A percentile compares a stretch with the other conserved stretches of the same genome.
Conservation (phyloP, 2,329 filamentous ascomycete genomes). For the Mycocentrospora acerina region DNA sequence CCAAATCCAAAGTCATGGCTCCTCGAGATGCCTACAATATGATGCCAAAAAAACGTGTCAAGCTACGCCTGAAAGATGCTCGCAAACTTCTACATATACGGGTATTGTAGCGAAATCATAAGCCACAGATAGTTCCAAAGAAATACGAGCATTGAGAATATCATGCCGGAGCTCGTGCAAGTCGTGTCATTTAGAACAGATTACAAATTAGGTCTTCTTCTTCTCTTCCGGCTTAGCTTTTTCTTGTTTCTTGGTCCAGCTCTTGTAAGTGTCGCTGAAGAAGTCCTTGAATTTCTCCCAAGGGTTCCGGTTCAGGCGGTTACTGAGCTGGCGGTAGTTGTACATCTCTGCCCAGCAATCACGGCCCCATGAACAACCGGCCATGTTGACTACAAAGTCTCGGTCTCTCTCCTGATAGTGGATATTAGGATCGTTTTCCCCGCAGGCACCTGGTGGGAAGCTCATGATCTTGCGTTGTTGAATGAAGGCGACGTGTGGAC, state of each 20-base stretch:
- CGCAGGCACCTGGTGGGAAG: slow-evolving; percentile 88
- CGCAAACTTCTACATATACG: slow-evolving; percentile 9
- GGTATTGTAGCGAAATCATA: slow-evolving; percentile 14
- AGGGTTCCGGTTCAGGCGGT: slow-evolving; percentile 77
- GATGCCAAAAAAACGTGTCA: neutral
- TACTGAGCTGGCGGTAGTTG: slow-evolving; percentile 87
- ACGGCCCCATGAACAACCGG: slow-evolving; percentile 92
- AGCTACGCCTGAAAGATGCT: slow-evolving; percentile 9
- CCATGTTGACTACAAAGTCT: slow-evolving; percentile 98
- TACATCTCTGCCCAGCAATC: slow-evolving; percentile 99
- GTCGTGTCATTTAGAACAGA: neutral
- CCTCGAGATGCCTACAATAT: neutral
- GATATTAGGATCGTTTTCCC: slow-evolving; percentile 72
- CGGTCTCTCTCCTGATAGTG: slow-evolving; percentile 85
- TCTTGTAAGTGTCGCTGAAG: slow-evolving; percentile 43
- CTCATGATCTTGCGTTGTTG: slow-evolving; percentile 92
- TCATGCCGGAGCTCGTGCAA: neutral
- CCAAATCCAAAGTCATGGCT: too few relatives aligned
- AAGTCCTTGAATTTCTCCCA: slow-evolving; percentile 69
- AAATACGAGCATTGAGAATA: slow-evolving; percentile 6
- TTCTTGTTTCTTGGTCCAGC: slow-evolving; percentile 27
- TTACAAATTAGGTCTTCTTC: slow-evolving; percentile 9
- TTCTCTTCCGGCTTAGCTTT: slow-evolving; percentile 25
- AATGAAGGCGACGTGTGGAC: slow-evolving; percentile 84
- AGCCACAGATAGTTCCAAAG: slow-evolving; percentile 5